Base-by-base conservation (phyloP, 2,329 filamentous ascomycete species). In the Claviceps capensis region DNA sequence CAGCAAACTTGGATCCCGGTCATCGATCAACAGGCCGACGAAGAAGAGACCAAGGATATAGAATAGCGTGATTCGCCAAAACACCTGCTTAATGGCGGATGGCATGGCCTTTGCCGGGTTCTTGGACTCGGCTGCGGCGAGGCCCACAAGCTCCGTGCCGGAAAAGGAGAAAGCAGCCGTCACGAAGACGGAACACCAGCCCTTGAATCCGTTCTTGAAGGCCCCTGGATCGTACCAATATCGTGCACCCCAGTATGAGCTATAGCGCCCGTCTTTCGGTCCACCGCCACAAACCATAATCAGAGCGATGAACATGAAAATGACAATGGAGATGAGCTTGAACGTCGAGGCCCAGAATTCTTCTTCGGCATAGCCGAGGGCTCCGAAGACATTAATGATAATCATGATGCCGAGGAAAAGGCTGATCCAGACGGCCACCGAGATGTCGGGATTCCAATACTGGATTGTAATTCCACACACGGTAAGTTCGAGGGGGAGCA, bases 71-170 rank as follows among this genome's bases (percentile, higher is more conserved):
- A 78, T 78, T 57, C 76, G 73, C 75, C 75, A 78, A 53, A 78
- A 78, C 36, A 78, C 86, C 63, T 94, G 88, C 70, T 93, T 94
- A 60, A 91, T 83, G 5, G 89, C 89, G 1, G 81, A 82, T 0
- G 89, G 89, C 1, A 95, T 75, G 0, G 83, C 79, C 62, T 86
- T 82, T 52, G 79, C 75, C 0, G 85, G 85, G 61, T 87, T 86
- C 9, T 70, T 67, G 0, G 84, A 79, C 65, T 89, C 85, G 13
- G 54, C 54, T 5, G 54, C 54, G 4, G 54, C 54, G 16, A 55
- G 54, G 30, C 54, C 52, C 9, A 88, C 83, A 2, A 86, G 71
- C 62, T 88, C 85, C 0, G 84, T 87, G 14, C 84, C 85, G 16
- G 80, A 78, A 62, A 87, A 88, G 22, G 84, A 72, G 60, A 88